Evolutionary conservation across 1,284 basidiomycete genomes (phyloP).

Genomic region (Apiotrichum gracile): DNA sequence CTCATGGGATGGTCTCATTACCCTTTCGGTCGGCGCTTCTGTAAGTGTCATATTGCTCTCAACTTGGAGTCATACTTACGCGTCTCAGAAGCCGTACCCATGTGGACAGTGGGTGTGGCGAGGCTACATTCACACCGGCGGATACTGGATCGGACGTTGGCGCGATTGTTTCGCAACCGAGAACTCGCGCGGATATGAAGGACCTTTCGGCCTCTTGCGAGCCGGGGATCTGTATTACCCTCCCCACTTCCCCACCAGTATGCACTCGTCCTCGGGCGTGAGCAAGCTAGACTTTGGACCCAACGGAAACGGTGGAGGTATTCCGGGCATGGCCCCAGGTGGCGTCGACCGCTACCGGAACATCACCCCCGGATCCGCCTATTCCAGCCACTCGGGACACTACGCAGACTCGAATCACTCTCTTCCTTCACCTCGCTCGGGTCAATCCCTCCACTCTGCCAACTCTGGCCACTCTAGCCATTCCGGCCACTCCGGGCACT

Average conservation of each 20-base stretch:
- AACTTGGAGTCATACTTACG: neutral
- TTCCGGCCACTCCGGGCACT: neutral
- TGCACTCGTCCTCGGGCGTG: constrained; percentile 29
- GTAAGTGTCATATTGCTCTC: neutral
- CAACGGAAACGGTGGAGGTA: no score
- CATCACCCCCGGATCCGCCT: neutral
- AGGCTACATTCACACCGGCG: constrained; percentile 44
- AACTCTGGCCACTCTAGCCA: neutral
- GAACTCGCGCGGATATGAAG: constrained; percentile 37
- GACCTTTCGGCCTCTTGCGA: constrained; percentile 35
- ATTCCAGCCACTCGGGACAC: neutral
- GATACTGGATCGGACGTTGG: constrained; percentile 42
- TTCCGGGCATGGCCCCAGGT: neutral
- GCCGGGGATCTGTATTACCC: constrained; percentile 38
- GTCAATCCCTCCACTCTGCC: neutral
- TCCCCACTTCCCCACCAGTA: constrained; percentile 26
- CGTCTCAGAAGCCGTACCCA: constrained; percentile 20
- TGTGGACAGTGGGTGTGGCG: constrained; percentile 43
- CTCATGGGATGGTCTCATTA: constrained; percentile 45
- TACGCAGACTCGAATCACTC: neutral
- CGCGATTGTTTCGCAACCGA: constrained; percentile 43
- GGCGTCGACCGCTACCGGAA: neutral
- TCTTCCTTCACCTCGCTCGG: neutral
- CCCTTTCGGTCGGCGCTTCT: constrained; percentile 17
- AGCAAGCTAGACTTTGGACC: neutral